phyloP scores from a whole-genome alignment of 1,284 basidiomycete genomes.

The Coniferiporia sulphurascens region DNA sequence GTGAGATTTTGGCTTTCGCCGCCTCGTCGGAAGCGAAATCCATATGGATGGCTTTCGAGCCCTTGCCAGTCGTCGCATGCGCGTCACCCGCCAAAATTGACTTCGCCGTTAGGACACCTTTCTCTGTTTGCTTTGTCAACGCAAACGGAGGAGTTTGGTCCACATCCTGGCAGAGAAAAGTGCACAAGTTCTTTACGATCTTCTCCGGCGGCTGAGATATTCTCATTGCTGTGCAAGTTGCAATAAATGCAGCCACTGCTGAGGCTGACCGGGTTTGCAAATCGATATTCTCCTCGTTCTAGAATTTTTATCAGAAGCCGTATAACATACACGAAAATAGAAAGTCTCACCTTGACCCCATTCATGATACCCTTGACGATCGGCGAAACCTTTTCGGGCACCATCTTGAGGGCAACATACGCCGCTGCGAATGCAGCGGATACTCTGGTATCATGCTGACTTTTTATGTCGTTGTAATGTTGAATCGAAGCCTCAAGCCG shows the following conservation, averaged over 20 bases:
- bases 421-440: slow-evolving; percentile 88
- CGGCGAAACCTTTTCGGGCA: slow-evolving; percentile 92
- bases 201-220: slow-evolving; percentile 75
- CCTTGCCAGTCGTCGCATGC: slow-evolving; percentile 39
- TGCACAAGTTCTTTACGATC: slow-evolving; percentile 96
- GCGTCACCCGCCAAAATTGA: slow-evolving; percentile 29
- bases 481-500: slow-evolving; percentile 77
- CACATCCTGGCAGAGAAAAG: slow-evolving; percentile 92
- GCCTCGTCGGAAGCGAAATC: slow-evolving; percentile 46
- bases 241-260: slow-evolving; percentile 84
- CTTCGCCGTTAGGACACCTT: slow-evolving; percentile 79
- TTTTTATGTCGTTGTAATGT: slow-evolving; percentile 80
- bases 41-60: slow-evolving; percentile 37
- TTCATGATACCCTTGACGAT: slow-evolving; percentile 98
- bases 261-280: slow-evolving; percentile 88
- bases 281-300: slow-evolving; percentile 89
- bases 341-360: slow-evolving; percentile 77
- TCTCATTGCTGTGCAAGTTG: slow-evolving; percentile 73
- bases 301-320: slow-evolving; percentile 17
- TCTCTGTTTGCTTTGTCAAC: slow-evolving; percentile 49
- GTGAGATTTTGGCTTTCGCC: slow-evolving; percentile 55
- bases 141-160: slow-evolving; percentile 88
- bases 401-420: slow-evolving; percentile 78
- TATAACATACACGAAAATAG: not conserved
- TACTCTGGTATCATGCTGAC: slow-evolving; percentile 83